Percentiles rank a stretch among this genome's conserved stretches.
These are phyloP conservation scores for Leptomonas seymouri DNA, from an alignment of 208 protist species.

Conservation along the genomic window DNA sequence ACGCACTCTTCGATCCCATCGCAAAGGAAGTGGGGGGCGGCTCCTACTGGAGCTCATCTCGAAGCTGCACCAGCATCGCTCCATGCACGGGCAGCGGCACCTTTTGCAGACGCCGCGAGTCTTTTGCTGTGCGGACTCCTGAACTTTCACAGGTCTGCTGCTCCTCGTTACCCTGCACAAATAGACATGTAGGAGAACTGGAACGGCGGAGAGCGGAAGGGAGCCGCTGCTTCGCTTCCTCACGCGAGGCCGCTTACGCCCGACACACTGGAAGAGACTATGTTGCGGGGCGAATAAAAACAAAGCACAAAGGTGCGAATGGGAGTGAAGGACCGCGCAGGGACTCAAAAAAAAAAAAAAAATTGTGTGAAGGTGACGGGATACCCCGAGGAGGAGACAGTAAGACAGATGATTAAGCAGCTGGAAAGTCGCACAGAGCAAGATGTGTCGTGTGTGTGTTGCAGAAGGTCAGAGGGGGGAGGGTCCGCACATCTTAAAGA, in stretches of 20 bases:
- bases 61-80: constrained; percentile 10
- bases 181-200: neutral
- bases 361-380: no score
- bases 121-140: constrained; percentile 1
- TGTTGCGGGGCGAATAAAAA: no score
- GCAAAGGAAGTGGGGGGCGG: neutral
- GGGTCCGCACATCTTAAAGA: no score
- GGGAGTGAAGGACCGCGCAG: no score
- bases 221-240: no score
- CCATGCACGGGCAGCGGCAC: neutral
- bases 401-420: no score
- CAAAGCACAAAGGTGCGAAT: neutral
- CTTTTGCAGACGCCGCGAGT: neutral
- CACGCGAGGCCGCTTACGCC: no score
- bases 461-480: no score
- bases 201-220: no score
- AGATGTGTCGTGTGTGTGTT: no score
- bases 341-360: constrained; percentile 3
- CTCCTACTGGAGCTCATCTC: constrained; percentile 5
- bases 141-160: neutral
- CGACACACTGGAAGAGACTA: neutral
- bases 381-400: no score
- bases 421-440: no score
- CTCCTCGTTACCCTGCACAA: neutral
- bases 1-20: constrained; percentile 1